Evolutionary conservation across 495 filamentous ascomycete genomes (phyloP), one percentile per base, ranked within the genome.

Genomic region (Neurospora sp.): DNA sequence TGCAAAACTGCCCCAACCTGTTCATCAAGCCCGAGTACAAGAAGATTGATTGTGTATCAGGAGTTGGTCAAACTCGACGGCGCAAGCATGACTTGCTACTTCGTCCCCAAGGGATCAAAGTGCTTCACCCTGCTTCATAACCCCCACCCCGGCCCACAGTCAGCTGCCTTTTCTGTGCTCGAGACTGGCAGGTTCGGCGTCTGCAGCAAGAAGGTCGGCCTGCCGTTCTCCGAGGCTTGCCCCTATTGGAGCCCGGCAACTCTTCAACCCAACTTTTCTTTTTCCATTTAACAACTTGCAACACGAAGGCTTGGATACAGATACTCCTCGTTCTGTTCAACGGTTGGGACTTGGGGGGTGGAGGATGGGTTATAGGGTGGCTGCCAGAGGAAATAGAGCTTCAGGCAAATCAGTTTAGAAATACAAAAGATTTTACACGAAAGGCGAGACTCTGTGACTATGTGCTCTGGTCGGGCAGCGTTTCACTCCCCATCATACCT

Each of bases 21-120:
- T 80, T 81, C 74, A 73, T 66, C 42, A 79, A 79, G 71, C 5
- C 18, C 6, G 78, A 81, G 61, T 78, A 78, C 41, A 38, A 40
- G 16, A 12, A 10, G 27, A 27, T 27, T 27, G 0, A n/a, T 70
- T 1, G 16, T 72, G 6, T 80, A 68, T 72, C 77, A 81, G 20
- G 73, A 78, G 41, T 68, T 75, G 4, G 39, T 74, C 40, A 80
- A 81, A 71, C 53, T 79, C 69, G 79, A 79, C 59, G 78, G 80
- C 14, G 14, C 53, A 5, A 71, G 68, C 41, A 78, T 78, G 72
- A 75, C 75, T 9, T 22, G 70, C 71, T 81, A 79, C 68, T 81
- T 76, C 53, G 59, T 81, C 70, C 5, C 27, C 7, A 20, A 59
- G 5, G 5, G 22, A 10, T 74, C 76, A 0, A 61, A 40, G 4